Base-by-base conservation (phyloP, 352 stramenopile species). In the Globisporangium parvum region DNA sequence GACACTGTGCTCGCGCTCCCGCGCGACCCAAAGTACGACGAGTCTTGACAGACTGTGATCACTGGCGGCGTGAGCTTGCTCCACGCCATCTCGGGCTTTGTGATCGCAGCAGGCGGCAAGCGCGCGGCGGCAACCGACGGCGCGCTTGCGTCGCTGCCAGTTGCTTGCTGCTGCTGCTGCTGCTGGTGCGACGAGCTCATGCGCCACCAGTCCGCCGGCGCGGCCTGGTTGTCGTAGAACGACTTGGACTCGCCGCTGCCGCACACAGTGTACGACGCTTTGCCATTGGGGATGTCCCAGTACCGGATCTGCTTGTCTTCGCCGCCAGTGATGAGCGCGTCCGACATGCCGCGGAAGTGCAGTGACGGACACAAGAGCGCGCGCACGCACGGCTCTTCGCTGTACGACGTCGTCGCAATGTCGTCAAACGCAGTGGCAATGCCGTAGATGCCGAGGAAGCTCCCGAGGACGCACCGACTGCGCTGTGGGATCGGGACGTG, bases 281-380 rank as follows among this genome's bases (percentile, higher is more conserved):
- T 96, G 24, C 93, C 81, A 23, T 91, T 91, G 35, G 77, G 86
- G 55, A 98, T 96, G 69, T 99, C 93, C 96, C 96, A 99, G 73
- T 98, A 98, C 26, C 96, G 83, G 60, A 99, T 97, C 66, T 95
- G 80, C 26, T 91, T 79, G 66, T 98, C 95, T 60, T 95, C 94
- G 6, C 95, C 96, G 47, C 92, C 95, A 0, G 95, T 98, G 51
- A 98, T 93, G 35, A 99, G 67, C 39, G 79, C 75, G 60, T 90
- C 80, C 26, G 72, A 63, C 67, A 91, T 85, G 51, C 85, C 86
- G 28, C 84, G 77, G 61, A 97, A 71, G 58, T 94, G 87, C 26
- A 93, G 65, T 63, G 88, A 89, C 68, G 94, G 85, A 71, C 86
- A 95, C 56, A 96, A 47, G 47, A 94, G 84, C n/a, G 69, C 93